Evolutionary conservation across 2,329 filamentous ascomycete species (phyloP).

Genomic region (Rhynchosporium agropyri): DNA sequence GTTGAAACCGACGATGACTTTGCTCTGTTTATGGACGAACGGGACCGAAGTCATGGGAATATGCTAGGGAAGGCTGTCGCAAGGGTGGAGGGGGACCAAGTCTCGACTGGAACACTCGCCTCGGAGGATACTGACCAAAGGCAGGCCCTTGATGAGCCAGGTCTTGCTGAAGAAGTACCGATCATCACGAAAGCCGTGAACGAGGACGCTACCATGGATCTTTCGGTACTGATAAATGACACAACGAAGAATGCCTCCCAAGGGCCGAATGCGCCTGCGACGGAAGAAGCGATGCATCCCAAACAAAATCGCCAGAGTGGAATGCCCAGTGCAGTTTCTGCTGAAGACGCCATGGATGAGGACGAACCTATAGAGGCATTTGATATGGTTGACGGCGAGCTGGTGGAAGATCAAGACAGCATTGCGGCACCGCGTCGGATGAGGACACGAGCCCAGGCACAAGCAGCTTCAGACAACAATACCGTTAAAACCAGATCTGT

Average conservation of each 20-base stretch:
- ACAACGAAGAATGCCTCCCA: neutral
- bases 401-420: constrained; percentile 46
- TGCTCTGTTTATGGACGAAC: constrained; percentile 49
- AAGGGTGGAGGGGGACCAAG: constrained; percentile 37
- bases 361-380: constrained; percentile 17
- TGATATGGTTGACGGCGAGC: constrained; percentile 27
- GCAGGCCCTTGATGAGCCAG: constrained; percentile 25
- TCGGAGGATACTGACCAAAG: constrained; percentile 32
- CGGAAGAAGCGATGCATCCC: neutral
- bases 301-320: neutral
- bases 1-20: constrained; percentile 60
- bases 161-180: neutral
- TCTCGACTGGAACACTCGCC: constrained; percentile 35
- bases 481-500: constrained; percentile 41
- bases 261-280: neutral
- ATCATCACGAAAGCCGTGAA: constrained; percentile 4
- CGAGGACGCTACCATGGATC: constrained; percentile 3
- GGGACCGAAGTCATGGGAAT: constrained; percentile 32
- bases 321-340: neutral
- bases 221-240: neutral
- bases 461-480: constrained; percentile 46
- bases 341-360: constrained; percentile 3
- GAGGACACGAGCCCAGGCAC: constrained; percentile 57
- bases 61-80: constrained; percentile 28
- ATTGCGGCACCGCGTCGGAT: constrained; percentile 52